Evolutionary conservation across 2,329 filamentous ascomycete genomes (phyloP).

Genomic region (Macrophomina pseudophaseolina): DNA sequence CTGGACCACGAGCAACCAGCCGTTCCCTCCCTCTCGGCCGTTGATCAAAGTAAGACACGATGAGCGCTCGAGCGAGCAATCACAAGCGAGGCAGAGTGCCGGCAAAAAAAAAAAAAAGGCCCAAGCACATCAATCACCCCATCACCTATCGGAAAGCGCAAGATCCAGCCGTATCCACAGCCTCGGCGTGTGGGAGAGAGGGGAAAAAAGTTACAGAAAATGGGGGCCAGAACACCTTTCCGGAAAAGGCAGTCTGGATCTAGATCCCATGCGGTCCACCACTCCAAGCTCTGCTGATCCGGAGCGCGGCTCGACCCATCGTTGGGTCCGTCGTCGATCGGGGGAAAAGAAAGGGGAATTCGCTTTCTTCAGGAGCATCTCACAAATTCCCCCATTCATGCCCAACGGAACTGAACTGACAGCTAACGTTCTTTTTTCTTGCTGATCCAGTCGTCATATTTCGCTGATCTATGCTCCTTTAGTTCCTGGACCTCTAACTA

Average conservation of each 20-base stretch:
- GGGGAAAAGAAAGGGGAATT: neutral
- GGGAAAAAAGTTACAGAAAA: too few relatives aligned
- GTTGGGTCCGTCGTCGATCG: conserved; percentile 1
- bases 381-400: neutral
- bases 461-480: neutral
- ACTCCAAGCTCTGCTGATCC: neutral
- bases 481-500: neutral
- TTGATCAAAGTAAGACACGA: neutral
- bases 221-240: conserved; percentile 5
- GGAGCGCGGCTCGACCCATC: conserved; percentile 20
- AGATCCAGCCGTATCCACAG: neutral
- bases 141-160: neutral
- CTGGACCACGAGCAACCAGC: neutral
- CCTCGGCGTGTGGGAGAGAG: neutral
- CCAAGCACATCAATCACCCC: neutral
- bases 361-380: too few relatives aligned
- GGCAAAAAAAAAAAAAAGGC: neutral
- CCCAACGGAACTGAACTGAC: neutral
- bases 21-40: neutral
- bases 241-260: conserved; percentile 15
- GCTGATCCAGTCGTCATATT: neutral
- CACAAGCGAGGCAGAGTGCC: too few relatives aligned
- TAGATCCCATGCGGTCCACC: neutral
- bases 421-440: neutral
- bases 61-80: neutral